Conservation (phyloP, 106 monocot species). For the Amphibolis antarctica region DNA sequence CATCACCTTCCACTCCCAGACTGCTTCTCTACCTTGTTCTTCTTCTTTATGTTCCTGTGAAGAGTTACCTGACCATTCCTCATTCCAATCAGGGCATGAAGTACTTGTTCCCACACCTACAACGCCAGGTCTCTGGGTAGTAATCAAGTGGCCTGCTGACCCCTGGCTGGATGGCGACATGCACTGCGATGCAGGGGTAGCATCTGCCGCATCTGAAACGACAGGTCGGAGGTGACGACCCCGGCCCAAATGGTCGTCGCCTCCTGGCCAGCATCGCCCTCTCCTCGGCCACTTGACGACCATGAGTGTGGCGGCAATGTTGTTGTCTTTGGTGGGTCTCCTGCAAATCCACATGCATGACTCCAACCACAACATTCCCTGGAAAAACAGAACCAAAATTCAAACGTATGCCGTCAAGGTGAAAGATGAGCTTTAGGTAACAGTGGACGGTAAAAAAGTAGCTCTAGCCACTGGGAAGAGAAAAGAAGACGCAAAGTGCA, state of each 20-base stretch:
- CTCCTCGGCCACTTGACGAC: not conserved
- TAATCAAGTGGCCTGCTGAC: slow-evolving; percentile 10
- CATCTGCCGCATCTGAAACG: slow-evolving; percentile 11
- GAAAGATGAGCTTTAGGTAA: too few relatives aligned
- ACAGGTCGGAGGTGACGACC: slow-evolving; percentile 20
- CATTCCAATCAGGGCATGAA: slow-evolving; percentile 13
- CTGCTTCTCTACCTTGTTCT: too few relatives aligned
- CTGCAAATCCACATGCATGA: too few relatives aligned
- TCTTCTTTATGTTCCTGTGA: not conserved
- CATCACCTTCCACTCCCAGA: too few relatives aligned
- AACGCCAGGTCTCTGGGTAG: slow-evolving; percentile 26
- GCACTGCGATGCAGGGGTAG: slow-evolving; percentile 11
- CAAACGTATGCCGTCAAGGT: too few relatives aligned
- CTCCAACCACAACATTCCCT: too few relatives aligned
- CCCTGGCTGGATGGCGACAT: slow-evolving; percentile 17
- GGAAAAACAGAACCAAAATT: too few relatives aligned
- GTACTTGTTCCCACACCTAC: slow-evolving; percentile 15
- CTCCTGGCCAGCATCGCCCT: not conserved
- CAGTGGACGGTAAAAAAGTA: too few relatives aligned
- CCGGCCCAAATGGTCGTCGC: slow-evolving; percentile 4
- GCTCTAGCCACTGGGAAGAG: too few relatives aligned
- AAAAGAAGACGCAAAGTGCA: too few relatives aligned
- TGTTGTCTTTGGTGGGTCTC: not conserved
- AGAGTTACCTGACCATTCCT: not conserved
- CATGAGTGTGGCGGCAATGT: not conserved